Evolutionary conservation across 2,329 filamentous ascomycete genomes (phyloP).

Genomic region (Chaetomium sp.): DNA sequence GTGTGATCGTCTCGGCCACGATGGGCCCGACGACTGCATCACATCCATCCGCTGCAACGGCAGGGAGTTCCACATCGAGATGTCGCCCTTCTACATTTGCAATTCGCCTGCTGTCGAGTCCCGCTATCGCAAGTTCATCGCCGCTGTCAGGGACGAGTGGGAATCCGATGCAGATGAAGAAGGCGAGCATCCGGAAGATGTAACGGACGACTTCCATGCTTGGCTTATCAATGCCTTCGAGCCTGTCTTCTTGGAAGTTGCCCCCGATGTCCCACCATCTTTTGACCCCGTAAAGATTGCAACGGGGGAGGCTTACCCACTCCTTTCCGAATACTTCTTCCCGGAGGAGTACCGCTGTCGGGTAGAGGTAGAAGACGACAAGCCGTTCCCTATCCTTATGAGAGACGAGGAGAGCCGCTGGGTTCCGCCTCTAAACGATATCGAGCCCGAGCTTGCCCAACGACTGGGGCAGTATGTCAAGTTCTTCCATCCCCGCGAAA

Average conservation of each 20-base stretch:
- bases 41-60: slow-evolving; percentile 28
- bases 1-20: slow-evolving; percentile 10
- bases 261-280: slow-evolving; percentile 24
- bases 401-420: slow-evolving; percentile 16
- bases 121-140: slow-evolving; percentile 25
- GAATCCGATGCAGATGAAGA: slow-evolving; percentile 2
- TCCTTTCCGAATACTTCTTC: slow-evolving; percentile 27
- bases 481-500: slow-evolving; percentile 19
- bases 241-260: slow-evolving; percentile 23
- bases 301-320: slow-evolving; percentile 20
- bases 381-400: slow-evolving; percentile 18
- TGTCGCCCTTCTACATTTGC: slow-evolving; percentile 25
- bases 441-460: slow-evolving; percentile 17
- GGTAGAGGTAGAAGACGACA: slow-evolving; percentile 24
- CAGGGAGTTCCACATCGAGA: slow-evolving; percentile 20
- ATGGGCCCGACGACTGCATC: slow-evolving; percentile 22
- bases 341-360: slow-evolving; percentile 23
- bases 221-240: slow-evolving; percentile 25
- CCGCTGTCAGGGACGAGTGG: slow-evolving; percentile 11
- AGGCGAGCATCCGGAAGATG: slow-evolving; percentile 12
- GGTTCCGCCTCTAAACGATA: background rate
- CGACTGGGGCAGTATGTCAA: slow-evolving; percentile 18
- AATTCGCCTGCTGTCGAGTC: slow-evolving; percentile 21
- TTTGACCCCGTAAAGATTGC: slow-evolving; percentile 27
- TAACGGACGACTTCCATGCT: slow-evolving; percentile 17